phyloP scores from a whole-genome alignment of 192 early-diverging fungal genomes.

The Phlyctochytrium arcticum region DNA sequence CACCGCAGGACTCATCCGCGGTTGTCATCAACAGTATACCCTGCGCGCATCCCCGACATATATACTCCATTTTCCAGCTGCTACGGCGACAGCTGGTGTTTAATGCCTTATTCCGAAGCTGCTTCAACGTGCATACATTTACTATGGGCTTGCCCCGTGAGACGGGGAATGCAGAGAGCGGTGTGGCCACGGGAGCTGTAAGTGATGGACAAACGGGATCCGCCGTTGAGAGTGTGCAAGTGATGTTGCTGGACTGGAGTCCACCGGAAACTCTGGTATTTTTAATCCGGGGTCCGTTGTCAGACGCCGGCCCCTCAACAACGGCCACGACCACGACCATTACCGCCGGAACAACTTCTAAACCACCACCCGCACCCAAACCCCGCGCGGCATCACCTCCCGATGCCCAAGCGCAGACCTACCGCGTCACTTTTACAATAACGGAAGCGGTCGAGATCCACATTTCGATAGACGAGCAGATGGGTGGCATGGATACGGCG shows the following conservation, averaged over 20 bases:
- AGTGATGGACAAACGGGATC: too few species aligned
- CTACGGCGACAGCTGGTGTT: conserved; percentile 43
- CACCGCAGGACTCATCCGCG: conserved; percentile 1
- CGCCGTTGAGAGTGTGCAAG: neutral
- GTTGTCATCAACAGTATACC: conserved; percentile 16
- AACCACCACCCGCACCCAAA: too few species aligned
- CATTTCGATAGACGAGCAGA: neutral
- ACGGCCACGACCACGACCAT: neutral
- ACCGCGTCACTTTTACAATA: too few species aligned
- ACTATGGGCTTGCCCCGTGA: neutral
- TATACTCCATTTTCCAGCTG: conserved; percentile 15
- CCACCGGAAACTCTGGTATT: conserved; percentile 7
- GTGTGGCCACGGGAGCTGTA: too few species aligned
- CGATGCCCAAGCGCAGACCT: too few species aligned
- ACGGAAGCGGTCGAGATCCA: neutral
- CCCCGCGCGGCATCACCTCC: too few species aligned
- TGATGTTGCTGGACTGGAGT: conserved; percentile 5
- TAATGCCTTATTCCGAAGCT: conserved; percentile 43
- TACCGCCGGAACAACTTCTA: too few species aligned
- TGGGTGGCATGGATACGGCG: neutral
- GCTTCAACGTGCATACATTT: conserved; percentile 33
- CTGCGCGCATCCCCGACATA: conserved; percentile 7
- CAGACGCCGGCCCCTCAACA: neutral
- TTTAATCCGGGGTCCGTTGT: neutral
- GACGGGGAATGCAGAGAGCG: neutral